These are phyloP conservation scores for Ceratonia siliqua DNA, from an alignment of 306 rosid genomes.

Conservation along the genomic window DNA sequence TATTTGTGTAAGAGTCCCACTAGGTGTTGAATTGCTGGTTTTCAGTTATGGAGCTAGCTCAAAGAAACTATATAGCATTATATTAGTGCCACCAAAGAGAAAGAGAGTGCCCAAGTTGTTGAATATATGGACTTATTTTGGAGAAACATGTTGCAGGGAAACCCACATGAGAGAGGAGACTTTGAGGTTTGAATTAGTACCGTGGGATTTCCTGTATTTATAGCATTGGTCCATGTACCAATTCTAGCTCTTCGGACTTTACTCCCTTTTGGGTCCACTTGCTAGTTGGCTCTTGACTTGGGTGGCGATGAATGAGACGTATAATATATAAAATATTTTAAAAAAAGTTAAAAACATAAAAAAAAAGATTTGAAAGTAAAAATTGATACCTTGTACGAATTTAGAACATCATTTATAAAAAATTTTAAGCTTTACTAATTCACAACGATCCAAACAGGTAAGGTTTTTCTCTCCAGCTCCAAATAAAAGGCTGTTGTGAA, in stretches of 20 bases:
- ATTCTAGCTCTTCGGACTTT: background rate
- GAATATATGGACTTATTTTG: slow-evolving; percentile 8
- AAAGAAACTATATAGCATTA: background rate
- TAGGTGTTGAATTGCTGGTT: background rate
- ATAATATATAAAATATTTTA: background rate
- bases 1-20: no score
- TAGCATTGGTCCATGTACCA: background rate
- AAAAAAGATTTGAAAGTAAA: no score
- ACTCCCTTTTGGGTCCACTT: background rate
- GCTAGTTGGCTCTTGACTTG: slow-evolving; percentile 1
- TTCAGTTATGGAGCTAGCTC: slow-evolving; percentile 13
- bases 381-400: no score
- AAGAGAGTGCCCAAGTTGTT: no score
- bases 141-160: background rate
- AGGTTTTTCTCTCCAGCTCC: no score
- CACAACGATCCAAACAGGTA: no score
- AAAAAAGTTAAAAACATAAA: no score
- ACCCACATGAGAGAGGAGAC: background rate
- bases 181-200: background rate
- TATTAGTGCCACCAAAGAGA: background rate
- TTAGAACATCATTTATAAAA: no score
- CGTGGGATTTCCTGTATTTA: background rate
- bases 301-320: background rate
- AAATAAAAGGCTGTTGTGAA: no score
- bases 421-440: no score